Base-by-base conservation (phyloP, 2,329 filamentous ascomycete genomes). In the Basipetospora sp. region DNA sequence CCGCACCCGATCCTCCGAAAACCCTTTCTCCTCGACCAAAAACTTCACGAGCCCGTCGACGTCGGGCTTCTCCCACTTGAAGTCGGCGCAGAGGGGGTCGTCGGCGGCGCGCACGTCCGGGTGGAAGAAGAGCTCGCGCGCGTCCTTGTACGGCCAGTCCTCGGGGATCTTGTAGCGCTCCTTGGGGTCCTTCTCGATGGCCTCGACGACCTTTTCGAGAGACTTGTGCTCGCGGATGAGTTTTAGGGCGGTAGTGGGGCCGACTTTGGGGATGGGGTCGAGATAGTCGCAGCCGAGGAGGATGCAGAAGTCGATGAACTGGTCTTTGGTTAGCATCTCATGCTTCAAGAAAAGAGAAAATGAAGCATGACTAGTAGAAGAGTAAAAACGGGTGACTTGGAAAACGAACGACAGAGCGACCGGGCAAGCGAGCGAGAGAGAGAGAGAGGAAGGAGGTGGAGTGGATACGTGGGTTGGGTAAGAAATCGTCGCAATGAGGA, bases 291-390 rank as follows among this genome's bases (percentile, higher is more conserved):
- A 98, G 48, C 90, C 90, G 32, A 98, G 80, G 9, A 98, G 73
- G 50, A 98, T 98, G 54, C 90, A 98, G 36, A 98, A 76, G 57
- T 98, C 90, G 51, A 98, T 86, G 56, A 98, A 98, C 80, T 94
- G 16, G 6, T 14, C 2, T 28, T 41, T 37, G 35, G 34, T 41
- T 32, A 45, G 33, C 20, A 6, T n/a, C n/a, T n/a, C n/a, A n/a
- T 9, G 26, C n/a, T n/a, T 28, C 26, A 28, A 28, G n/a, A 28
- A 18, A 13, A 9, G 18, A 31, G 14, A 22, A 16, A n/a, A 38
- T 22, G 4, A 28, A 28, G 9, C 9, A 9, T 28, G 26, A 28
- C n/a, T n/a, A n/a, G n/a, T n/a, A n/a, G n/a, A n/a, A n/a, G n/a
- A n/a, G n/a, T n/a, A n/a, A n/a, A n/a, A n/a, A n/a, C n/a, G n/a